phyloP scores from a whole-genome alignment of 495 filamentous ascomycete genomes.

The Aspergillus ostianus region DNA sequence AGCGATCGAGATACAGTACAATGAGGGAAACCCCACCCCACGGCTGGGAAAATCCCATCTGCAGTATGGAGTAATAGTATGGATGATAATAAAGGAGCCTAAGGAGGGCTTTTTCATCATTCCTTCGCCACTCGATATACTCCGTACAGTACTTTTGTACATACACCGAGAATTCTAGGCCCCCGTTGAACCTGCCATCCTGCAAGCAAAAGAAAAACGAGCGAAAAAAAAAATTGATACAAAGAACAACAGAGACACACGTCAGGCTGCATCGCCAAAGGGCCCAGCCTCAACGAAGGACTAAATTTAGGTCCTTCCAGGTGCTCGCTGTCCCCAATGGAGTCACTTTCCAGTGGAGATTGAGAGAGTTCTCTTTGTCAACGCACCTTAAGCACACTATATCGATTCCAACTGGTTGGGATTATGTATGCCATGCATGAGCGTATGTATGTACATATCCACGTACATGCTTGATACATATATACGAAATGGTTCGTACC shows the following conservation, averaged over 20 bases:
- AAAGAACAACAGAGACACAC: background rate
- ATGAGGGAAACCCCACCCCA: background rate
- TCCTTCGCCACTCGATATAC: background rate
- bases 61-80: background rate
- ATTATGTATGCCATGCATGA: constrained; percentile 6
- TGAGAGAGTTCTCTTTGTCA: background rate
- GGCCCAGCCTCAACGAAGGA: background rate
- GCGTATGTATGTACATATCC: background rate
- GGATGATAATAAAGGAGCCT: background rate
- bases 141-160: too few relatives aligned
- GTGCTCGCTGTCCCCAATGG: background rate
- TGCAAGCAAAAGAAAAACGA: background rate
- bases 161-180: background rate
- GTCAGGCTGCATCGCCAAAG: background rate
- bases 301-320: background rate
- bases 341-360: background rate
- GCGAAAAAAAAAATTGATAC: background rate
- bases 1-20: background rate
- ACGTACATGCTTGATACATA: constrained; percentile 2
- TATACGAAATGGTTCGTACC: background rate
- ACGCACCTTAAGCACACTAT: background rate
- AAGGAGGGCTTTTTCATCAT: background rate
- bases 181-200: background rate
- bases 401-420: constrained; percentile 5
- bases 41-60: background rate